phyloP scores from a whole-genome alignment of 2,329 filamentous ascomycete genomes.

The Endoconidiophora polonica region DNA sequence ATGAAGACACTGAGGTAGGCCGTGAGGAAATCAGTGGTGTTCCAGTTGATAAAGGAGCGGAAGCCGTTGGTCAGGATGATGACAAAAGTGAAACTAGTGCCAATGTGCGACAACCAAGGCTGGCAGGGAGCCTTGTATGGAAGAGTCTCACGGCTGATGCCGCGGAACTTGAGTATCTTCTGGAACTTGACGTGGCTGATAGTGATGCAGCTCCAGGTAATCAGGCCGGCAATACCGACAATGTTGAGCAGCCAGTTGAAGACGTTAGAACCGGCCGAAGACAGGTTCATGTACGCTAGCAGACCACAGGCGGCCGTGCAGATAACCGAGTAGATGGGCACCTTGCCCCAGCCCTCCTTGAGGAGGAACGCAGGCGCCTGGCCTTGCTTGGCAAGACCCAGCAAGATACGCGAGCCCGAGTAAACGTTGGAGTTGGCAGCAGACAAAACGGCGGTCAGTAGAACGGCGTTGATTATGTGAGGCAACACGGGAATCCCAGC shows the following conservation, averaged over 20 bases:
- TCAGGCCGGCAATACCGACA: constrained; percentile 50
- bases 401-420: constrained; percentile 50
- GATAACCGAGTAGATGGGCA: constrained; percentile 41
- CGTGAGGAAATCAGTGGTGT: constrained; percentile 42
- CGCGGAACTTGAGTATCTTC: constrained; percentile 37
- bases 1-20: constrained; percentile 48
- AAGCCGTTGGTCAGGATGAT: constrained; percentile 55
- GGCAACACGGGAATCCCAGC: constrained; percentile 49
- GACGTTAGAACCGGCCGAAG: constrained; percentile 37
- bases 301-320: constrained; percentile 41
- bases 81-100: constrained; percentile 45
- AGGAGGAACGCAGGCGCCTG: constrained; percentile 45
- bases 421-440: constrained; percentile 67
- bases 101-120: constrained; percentile 48
- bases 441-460: constrained; percentile 62
- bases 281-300: constrained; percentile 52
- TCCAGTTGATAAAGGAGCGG: constrained; percentile 49
- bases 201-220: constrained; percentile 52
- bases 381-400: constrained; percentile 47
- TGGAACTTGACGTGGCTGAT: constrained; percentile 49
- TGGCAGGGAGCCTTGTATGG: constrained; percentile 46
- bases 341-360: constrained; percentile 42
- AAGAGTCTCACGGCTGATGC: constrained; percentile 38
- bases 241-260: constrained; percentile 63
- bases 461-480: constrained; percentile 59